Evolutionary conservation across 2,329 filamentous ascomycete genomes (phyloP).

Genomic region (Paramyrothecium roridum): DNA sequence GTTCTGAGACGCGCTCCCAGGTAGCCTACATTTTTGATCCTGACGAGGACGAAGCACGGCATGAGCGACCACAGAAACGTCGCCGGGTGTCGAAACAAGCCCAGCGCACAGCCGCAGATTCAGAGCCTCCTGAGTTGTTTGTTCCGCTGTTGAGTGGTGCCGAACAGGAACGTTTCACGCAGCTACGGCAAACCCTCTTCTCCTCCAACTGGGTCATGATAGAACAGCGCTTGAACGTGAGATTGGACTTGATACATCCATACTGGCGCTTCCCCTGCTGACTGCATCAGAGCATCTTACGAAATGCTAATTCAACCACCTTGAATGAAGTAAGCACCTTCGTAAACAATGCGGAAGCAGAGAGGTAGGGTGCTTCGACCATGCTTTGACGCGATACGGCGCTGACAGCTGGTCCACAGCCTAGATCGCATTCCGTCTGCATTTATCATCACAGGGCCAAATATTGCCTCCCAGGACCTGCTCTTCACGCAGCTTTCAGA

Average conservation of each 20-base stretch:
- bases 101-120: slow-evolving; percentile 9
- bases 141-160: slow-evolving; percentile 51
- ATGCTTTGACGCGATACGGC: neutral
- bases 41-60: slow-evolving; percentile 30
- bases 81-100: slow-evolving; percentile 48
- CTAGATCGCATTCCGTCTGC: slow-evolving; percentile 60
- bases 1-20: slow-evolving; percentile 31
- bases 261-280: neutral
- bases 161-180: slow-evolving; percentile 46
- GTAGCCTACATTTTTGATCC: slow-evolving; percentile 62
- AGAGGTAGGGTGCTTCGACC: slow-evolving; percentile 21
- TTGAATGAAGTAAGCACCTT: slow-evolving; percentile 57
- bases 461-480: slow-evolving; percentile 70
- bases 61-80: slow-evolving; percentile 50
- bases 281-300: slow-evolving; percentile 45
- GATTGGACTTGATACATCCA: neutral
- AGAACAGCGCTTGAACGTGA: slow-evolving; percentile 57
- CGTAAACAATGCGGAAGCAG: slow-evolving; percentile 35
- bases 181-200: slow-evolving; percentile 57
- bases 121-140: slow-evolving; percentile 32
- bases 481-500: slow-evolving; percentile 70
- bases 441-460: slow-evolving; percentile 75
- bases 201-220: slow-evolving; percentile 62
- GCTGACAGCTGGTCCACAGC: slow-evolving; percentile 13
- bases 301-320: slow-evolving; percentile 59